phyloP scores from a whole-genome alignment of 1,139 yeast genomes.

The Geotrichum phurueaensis region DNA sequence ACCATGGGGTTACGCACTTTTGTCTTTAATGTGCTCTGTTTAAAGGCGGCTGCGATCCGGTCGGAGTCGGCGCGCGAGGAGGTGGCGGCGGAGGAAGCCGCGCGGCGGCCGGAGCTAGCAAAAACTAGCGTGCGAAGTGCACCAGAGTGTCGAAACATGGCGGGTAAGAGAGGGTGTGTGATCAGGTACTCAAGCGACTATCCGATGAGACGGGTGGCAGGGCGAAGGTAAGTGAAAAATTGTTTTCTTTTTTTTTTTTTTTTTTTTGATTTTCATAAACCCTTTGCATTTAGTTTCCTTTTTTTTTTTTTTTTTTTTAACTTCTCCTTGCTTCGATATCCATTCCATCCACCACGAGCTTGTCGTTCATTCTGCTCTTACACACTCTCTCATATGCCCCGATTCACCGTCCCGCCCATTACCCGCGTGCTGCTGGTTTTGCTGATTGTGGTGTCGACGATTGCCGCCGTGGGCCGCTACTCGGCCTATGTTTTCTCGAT shows the following conservation, averaged over 20 bases:
- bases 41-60: slow-evolving; percentile 12
- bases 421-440: slow-evolving; percentile 35
- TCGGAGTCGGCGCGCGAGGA: slow-evolving; percentile 1
- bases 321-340: not conserved
- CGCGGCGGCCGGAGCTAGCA: not conserved
- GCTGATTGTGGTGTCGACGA: slow-evolving; percentile 33
- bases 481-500: not conserved
- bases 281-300: not conserved
- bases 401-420: slow-evolving; percentile 37
- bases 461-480: slow-evolving; percentile 34
- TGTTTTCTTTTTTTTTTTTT: not conserved
- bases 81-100: not conserved
- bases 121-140: not conserved
- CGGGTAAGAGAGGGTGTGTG: not conserved
- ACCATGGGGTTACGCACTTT: slow-evolving; percentile 16
- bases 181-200: not conserved
- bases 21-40: slow-evolving; percentile 8
- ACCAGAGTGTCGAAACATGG: not conserved
- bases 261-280: not conserved
- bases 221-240: not conserved
- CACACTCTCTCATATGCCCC: slow-evolving; percentile 8
- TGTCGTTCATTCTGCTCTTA: not conserved
- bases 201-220: not conserved
- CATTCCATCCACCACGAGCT: not conserved
- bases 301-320: not conserved